Evolutionary conservation across 768 basidiomycete species (phyloP).

Genomic region (Phaeotremella fagi): DNA sequence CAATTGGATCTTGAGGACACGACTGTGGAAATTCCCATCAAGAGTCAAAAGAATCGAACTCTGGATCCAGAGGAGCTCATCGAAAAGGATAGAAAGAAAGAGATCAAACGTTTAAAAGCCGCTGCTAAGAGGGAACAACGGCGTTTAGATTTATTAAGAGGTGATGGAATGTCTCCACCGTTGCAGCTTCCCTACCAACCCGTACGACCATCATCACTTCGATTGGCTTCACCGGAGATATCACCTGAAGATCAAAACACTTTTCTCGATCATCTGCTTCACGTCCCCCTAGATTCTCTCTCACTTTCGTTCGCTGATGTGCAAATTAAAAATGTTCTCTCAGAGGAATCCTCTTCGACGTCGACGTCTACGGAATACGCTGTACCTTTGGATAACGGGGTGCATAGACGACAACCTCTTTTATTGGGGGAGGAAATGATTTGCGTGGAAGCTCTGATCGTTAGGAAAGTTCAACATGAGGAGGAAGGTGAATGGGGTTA

Average conservation of each 20-base stretch:
- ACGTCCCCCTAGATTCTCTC: constrained; percentile 42
- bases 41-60: neutral
- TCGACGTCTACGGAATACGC: constrained; percentile 3
- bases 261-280: constrained; percentile 30
- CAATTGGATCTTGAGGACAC: constrained; percentile 17
- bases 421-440: constrained; percentile 23
- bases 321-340: neutral
- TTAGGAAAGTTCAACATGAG: constrained; percentile 34
- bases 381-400: neutral
- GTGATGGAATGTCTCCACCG: constrained; percentile 34
- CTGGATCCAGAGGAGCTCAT: neutral
- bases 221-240: constrained; percentile 20
- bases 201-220: constrained; percentile 27
- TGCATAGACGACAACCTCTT: neutral
- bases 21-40: too few relatives aligned
- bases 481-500: constrained; percentile 24
- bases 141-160: constrained; percentile 38
- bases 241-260: constrained; percentile 14
- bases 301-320: constrained; percentile 44
- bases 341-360: neutral
- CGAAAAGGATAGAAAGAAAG: constrained; percentile 5
- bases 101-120: constrained; percentile 20
- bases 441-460: constrained; percentile 46
- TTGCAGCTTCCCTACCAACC: constrained; percentile 15
- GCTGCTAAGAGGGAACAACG: constrained; percentile 26